These are phyloP conservation scores for Monosporascus sp. DNA, from an alignment of 2,329 filamentous ascomycete species.

Conservation along the genomic window DNA sequence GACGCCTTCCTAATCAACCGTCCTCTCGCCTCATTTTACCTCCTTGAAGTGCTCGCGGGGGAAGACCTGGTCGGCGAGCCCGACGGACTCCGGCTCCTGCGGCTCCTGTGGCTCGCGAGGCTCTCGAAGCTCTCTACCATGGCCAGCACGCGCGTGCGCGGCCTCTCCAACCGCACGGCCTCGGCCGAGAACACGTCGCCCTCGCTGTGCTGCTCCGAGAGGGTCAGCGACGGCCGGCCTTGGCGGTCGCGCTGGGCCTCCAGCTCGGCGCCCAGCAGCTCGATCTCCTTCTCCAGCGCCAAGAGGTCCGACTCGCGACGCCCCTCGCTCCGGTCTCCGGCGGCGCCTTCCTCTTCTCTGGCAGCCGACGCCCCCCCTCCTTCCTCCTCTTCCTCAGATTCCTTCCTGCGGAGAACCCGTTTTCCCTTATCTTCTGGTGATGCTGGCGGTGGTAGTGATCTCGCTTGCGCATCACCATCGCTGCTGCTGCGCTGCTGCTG, in stretches of 20 bases:
- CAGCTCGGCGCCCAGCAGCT: constrained; percentile 6
- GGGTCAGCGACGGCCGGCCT: constrained; percentile 7
- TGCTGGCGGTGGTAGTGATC: background rate
- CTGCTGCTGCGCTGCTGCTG: too few relatives aligned
- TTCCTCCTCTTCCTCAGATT: background rate
- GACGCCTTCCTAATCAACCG: too few relatives aligned
- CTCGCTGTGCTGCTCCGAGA: constrained; percentile 22
- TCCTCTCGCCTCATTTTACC: too few relatives aligned
- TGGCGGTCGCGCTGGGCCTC: background rate
- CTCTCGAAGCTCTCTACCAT: constrained; percentile 54
- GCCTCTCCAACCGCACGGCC: constrained; percentile 32
- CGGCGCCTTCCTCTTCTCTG: constrained; percentile 2
- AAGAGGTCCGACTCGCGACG: background rate
- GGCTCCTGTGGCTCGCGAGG: constrained; percentile 30
- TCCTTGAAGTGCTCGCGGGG: background rate
- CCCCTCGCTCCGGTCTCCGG: background rate
- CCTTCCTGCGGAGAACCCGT: constrained; percentile 16
- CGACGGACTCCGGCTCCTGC: constrained; percentile 34
- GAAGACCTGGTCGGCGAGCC: constrained; percentile 13
- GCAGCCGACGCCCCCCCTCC: background rate
- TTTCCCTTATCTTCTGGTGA: constrained; percentile 7
- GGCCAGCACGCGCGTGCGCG: constrained; percentile 15
- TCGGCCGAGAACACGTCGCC: constrained; percentile 34
- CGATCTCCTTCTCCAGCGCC: constrained; percentile 5
- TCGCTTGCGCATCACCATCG: background rate